A percentile compares a stretch with the other conserved stretches of the same genome.
These are phyloP conservation scores for Mediolabrus comicus DNA, from an alignment of 108 stramenopile species.

Conservation along the genomic window DNA sequence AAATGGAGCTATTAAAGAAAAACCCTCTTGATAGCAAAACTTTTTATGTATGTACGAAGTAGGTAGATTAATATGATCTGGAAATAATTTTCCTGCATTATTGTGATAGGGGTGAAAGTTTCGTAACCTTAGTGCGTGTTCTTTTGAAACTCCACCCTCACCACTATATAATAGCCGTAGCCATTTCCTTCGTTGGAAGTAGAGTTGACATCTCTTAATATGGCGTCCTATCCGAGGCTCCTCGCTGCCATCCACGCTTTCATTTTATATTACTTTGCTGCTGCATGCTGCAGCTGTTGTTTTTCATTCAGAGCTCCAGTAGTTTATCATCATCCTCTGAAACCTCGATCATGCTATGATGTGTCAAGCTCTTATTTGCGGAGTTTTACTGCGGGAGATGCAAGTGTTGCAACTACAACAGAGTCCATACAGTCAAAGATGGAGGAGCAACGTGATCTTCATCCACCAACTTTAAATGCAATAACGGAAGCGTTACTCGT, in stretches of 20 bases:
- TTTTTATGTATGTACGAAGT: too few species aligned
- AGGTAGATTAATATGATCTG: too few species aligned
- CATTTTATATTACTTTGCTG: not conserved
- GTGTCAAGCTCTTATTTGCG: not conserved
- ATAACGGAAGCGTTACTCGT: slow-evolving; percentile 29
- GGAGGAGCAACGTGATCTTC: slow-evolving; percentile 10
- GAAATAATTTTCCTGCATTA: too few species aligned
- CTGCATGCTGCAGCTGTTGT: not conserved
- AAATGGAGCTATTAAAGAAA: too few species aligned
- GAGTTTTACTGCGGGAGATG: not conserved
- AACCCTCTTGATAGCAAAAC: too few species aligned
- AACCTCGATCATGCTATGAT: not conserved
- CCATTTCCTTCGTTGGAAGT: too few species aligned
- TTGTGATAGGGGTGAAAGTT: too few species aligned
- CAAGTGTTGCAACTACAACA: not conserved
- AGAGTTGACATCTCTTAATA: too few species aligned
- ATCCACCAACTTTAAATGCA: slow-evolving; percentile 21
- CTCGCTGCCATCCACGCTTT: not conserved
- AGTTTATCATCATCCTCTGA: slow-evolving; percentile 30
- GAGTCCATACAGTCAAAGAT: not conserved
- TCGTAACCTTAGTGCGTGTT: too few species aligned
- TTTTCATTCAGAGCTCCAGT: not conserved
- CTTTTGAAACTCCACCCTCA: too few species aligned
- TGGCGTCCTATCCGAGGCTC: not conserved
- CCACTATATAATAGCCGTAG: too few species aligned